Conservation (phyloP, 202 grass and related monocot species). For the Panicum virgatum region DNA sequence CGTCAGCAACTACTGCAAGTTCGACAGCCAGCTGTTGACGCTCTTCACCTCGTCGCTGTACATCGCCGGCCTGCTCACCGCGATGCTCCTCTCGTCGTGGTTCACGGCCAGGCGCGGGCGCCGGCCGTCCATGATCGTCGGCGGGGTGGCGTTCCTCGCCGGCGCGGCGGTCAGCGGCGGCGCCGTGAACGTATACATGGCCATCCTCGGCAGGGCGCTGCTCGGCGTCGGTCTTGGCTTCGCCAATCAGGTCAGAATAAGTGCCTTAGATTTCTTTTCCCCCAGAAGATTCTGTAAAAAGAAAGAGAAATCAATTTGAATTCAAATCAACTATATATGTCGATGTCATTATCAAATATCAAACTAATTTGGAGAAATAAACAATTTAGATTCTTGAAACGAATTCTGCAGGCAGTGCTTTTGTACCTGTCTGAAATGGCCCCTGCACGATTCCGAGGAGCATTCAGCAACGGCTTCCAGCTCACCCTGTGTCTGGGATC, state of each 20-base stretch:
- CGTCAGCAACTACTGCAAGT: slow-evolving; percentile 51
- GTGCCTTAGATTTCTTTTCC: background rate
- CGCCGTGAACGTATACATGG: slow-evolving; percentile 51
- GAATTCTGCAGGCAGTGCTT: slow-evolving; percentile 49
- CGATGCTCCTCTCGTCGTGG: slow-evolving; percentile 28
- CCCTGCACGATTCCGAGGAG: slow-evolving; percentile 46
- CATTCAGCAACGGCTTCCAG: slow-evolving; percentile 68
- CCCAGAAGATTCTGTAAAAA: background rate
- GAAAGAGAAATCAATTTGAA: background rate
- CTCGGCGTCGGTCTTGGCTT: slow-evolving; percentile 64
- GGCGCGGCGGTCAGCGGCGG: slow-evolving; percentile 47
- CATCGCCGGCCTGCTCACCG: slow-evolving; percentile 47
- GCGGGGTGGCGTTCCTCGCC: slow-evolving; percentile 39
- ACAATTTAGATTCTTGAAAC: background rate
- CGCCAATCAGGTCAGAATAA: slow-evolving; percentile 46
- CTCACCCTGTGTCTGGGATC: slow-evolving; percentile 45
- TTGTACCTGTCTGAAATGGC: slow-evolving; percentile 69
- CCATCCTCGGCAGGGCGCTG: slow-evolving; percentile 50
- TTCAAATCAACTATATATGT: background rate
- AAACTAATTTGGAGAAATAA: background rate
- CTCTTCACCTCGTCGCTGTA: slow-evolving; percentile 61
- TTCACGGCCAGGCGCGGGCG: slow-evolving; percentile 37
- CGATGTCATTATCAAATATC: background rate
- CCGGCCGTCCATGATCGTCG: slow-evolving; percentile 48
- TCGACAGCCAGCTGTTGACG: slow-evolving; percentile 46